phyloP scores from a whole-genome alignment of 2,329 filamentous ascomycete genomes.

The Botryotinia narcissicola region DNA sequence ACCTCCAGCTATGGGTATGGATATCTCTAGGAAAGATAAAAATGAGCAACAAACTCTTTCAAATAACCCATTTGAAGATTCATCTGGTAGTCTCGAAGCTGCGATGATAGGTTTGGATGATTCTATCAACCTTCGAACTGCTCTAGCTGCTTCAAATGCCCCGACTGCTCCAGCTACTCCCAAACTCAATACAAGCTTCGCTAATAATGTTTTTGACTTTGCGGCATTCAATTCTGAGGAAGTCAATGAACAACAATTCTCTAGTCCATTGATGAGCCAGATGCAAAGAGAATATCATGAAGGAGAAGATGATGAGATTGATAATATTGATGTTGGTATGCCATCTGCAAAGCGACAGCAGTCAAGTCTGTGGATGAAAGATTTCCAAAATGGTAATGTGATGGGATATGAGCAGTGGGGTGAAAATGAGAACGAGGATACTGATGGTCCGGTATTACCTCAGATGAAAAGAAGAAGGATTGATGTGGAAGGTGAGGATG shows the following conservation, averaged over 20 bases:
- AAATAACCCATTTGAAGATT: conserved; percentile 9
- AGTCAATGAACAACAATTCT: conserved; percentile 3
- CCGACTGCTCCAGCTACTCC: conserved; percentile 9
- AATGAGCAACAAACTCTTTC: neutral
- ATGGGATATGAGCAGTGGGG: neutral
- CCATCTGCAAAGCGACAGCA: neutral
- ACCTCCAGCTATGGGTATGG: conserved; percentile 10
- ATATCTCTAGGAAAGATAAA: neutral
- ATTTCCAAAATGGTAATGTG: neutral
- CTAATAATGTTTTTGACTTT: conserved; percentile 33
- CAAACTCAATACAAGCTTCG: conserved; percentile 30
- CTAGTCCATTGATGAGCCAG: conserved; percentile 17
- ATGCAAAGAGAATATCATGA: conserved; percentile 20
- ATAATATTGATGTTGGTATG: neutral
- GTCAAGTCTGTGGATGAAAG: conserved; percentile 12
- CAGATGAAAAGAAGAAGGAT: conserved; percentile 27
- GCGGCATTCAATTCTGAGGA: conserved; percentile 24
- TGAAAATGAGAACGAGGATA: neutral
- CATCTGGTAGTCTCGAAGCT: conserved; percentile 29
- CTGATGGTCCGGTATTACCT: conserved; percentile 19
- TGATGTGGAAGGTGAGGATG: neutral
- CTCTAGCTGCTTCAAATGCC: neutral
- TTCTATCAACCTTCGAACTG: conserved; percentile 20
- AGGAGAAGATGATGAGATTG: neutral
- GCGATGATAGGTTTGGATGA: conserved; percentile 33